phyloP scores from a whole-genome alignment of 202 grass and related monocot species.

The Musa balbisiana region DNA sequence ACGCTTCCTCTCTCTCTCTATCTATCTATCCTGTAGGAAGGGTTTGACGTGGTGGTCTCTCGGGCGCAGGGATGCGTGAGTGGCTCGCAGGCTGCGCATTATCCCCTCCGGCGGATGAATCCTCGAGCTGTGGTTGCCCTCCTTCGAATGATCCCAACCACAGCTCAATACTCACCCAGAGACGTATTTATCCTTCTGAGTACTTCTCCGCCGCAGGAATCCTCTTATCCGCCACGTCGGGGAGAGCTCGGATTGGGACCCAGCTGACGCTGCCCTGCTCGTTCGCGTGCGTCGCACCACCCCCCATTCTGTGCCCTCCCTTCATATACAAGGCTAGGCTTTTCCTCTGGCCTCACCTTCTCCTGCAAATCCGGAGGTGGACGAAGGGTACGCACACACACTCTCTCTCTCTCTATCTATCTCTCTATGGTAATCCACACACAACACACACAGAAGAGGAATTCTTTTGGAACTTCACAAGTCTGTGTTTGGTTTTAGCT shows the following conservation, averaged over 20 bases:
- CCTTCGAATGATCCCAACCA: not conserved
- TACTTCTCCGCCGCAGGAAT: constrained; percentile 11
- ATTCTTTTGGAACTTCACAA: not conserved
- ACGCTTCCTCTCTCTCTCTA: not conserved
- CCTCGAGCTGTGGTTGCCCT: not conserved
- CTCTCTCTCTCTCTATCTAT: not conserved
- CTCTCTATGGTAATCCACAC: not conserved
- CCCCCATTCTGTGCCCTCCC: not conserved
- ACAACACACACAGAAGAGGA: not conserved
- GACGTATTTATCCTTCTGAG: not conserved
- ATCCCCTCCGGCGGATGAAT: not conserved
- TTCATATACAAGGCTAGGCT: constrained; percentile 8
- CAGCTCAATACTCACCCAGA: not conserved
- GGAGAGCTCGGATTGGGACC: constrained; percentile 15
- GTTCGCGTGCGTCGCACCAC: too few relatives aligned
- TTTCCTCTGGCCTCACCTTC: constrained; percentile 1
- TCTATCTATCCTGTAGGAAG: not conserved
- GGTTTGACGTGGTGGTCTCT: not conserved
- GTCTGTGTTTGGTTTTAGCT: too few relatives aligned
- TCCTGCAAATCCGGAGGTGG: not conserved
- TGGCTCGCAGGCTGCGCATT: not conserved
- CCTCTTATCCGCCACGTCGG: constrained; percentile 31
- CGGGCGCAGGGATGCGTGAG: not conserved
- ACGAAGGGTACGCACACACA: not conserved
- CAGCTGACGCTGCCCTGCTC: not conserved